Evolutionary conservation across 495 filamentous ascomycete genomes (phyloP), one percentile per base, ranked within the genome.

Genomic region (Tricharina praecox): DNA sequence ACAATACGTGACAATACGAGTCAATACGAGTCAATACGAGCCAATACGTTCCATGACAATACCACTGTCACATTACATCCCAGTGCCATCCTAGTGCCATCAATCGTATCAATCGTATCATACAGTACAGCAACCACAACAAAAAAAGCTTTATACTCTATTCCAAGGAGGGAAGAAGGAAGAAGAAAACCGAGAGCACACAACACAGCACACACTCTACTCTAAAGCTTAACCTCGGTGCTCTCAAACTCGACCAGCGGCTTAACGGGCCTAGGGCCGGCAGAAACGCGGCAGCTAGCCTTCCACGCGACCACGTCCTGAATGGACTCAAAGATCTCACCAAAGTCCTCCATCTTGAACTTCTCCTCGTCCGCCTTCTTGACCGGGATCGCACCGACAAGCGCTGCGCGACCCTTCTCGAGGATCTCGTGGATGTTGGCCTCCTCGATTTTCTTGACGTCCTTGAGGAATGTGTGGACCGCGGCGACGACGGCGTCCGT

Each of bases 401-500:
- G 24, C 8, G 24, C 25, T 3, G 41, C 56, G 25, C 67, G 65
- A 2, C 67, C 65, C 49, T 71, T 64, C 50, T 68, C 63, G 11
- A 72, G 50, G 0, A 75, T 60, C 3, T 62, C 58, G 21, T 64
- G 57, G 0, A 66, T 61, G 42, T 70, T 59, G 34, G 71, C 66
- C 23, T 64, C 54, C 0, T 65, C 62, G 8, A 73, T 37, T 13
- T 64, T 62, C 38, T 66, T 55, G 33, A 70, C 73, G 19, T 69
- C 62, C 0, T 56, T 55, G 15, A 82, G 59, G 60, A 77, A 76
- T 2, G 58, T 63, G 36, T 62, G 57, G 19, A 79, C 53, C 23
- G 69, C 64, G 1, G 52, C 54, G 21, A 56, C 47, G 32, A 60
- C 49, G 10, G 44, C 44, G 47, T 75, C 68, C 20, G 65, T 62